Conservation (phyloP, 306 rosid genomes). For the Cicer chorassanicum region DNA sequence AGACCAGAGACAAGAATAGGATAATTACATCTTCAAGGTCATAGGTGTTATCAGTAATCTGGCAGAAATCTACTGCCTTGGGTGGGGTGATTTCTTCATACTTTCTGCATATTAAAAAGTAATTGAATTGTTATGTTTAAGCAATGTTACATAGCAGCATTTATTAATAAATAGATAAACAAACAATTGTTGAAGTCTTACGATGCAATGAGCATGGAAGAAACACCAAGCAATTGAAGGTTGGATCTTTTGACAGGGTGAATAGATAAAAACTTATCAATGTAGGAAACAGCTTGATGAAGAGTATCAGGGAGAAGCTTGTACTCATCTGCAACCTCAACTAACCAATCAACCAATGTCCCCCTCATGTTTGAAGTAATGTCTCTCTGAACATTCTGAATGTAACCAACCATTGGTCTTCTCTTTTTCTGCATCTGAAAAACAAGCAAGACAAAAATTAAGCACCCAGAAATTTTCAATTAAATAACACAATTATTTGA, state of each 20-base stretch:
- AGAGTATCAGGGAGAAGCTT: constrained; percentile 75
- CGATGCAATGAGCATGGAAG: constrained; percentile 86
- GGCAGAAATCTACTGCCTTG: constrained; percentile 66
- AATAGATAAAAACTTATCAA: constrained; percentile 70
- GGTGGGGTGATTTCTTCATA: constrained; percentile 90
- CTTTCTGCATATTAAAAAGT: constrained; percentile 52
- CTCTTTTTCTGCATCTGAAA: constrained; percentile 45
- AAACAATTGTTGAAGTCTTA: constrained; percentile 42
- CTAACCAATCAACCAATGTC: constrained; percentile 85
- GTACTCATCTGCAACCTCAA: constrained; percentile 83
- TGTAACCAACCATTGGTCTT: constrained; percentile 61
- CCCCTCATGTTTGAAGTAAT: constrained; percentile 73
- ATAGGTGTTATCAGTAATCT: constrained; percentile 72
- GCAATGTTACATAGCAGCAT: background rate
- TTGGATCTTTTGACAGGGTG: constrained; percentile 42
- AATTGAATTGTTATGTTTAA: background rate
- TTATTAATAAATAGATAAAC: background rate
- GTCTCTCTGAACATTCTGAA: constrained; percentile 62
- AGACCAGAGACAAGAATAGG: background rate
- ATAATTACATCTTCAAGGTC: constrained; percentile 55
- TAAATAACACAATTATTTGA: background rate
- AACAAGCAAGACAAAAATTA: background rate
- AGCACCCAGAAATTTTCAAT: background rate
- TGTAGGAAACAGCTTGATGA: constrained; percentile 61
- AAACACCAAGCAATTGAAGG: constrained; percentile 75